Evolutionary conservation across 2,329 filamentous ascomycete species (phyloP), one percentile per base, ranked within the genome.

Genomic region (Aureobasidium sp.): DNA sequence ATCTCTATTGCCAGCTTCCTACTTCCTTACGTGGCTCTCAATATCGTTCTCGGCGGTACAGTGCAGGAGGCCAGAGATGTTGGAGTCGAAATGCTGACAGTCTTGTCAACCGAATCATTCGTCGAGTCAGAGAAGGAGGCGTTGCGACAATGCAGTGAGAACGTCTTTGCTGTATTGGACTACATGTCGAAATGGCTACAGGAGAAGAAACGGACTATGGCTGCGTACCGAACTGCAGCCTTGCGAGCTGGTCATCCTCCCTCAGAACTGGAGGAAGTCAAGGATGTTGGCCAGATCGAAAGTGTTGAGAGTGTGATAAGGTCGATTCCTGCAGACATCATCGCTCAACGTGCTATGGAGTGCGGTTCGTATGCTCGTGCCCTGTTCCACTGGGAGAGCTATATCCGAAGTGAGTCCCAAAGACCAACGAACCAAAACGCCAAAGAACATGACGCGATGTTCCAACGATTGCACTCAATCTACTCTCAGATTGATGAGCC

Each of bases 401-500:
- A 96, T 70, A 92, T 92, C 60, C 82, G 86, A 31, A 79, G 85
- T 66, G 58, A 62, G 37, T 47, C 42, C 6, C 27, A 74, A 75
- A 60, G 75, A 72, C 54, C 67, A 70, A n/a, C 75, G 73, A 61
- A 69, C 66, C 27, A 73, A 76, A 81, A 84, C 23, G 65, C 70
- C 13, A 76, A 81, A n/a, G 79, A 78, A 50, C 79, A 84, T 25
- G 67, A 69, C 17, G 46, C 51, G 11, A 79, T 94, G 4, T 82
- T 95, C 62, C 84, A 90, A 65, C 84, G 86, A 63, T 77, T 99
- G 25, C 93, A 97, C 69, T 86, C 93, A 57, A 96, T 99, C 19
- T 99, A 99, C 73, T 90, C 90, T 1, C 89, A 96, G 67, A 97
- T 99, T 63, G 94, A 99, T 69, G 94, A 99, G 67, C 95, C 94